Evolutionary conservation across 2,329 filamentous ascomycete genomes (phyloP).

Genomic region (Aspergillus persii): DNA sequence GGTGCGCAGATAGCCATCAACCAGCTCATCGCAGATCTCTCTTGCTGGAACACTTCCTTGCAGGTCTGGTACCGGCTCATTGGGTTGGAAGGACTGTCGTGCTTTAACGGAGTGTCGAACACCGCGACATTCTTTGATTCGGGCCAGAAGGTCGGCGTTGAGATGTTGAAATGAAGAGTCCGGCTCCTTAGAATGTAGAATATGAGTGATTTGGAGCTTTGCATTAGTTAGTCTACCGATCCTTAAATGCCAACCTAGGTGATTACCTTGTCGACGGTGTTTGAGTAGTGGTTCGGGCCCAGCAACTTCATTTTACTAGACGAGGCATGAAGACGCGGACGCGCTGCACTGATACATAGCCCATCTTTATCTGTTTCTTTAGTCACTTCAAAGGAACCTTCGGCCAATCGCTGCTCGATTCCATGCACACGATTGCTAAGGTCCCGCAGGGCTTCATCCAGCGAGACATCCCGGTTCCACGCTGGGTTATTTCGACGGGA

Average conservation of each 20-base stretch:
- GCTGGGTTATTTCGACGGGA: neutral
- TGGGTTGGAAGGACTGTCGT: conserved; percentile 13
- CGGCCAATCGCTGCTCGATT: conserved; percentile 7
- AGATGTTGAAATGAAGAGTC: conserved; percentile 9
- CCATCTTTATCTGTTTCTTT: neutral
- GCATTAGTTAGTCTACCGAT: neutral
- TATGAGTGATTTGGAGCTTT: conserved; percentile 11
- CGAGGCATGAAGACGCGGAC: conserved; percentile 7
- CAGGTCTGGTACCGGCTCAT: conserved; percentile 21
- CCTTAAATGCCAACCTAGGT: neutral
- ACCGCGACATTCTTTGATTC: conserved; percentile 15
- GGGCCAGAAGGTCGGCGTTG: conserved; percentile 13
- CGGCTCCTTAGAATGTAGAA: conserved; percentile 5
- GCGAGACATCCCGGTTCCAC: neutral
- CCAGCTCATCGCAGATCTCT: conserved; percentile 21
- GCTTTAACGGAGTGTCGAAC: conserved; percentile 23
- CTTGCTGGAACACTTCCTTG: conserved; percentile 18
- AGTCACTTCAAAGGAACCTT: neutral
- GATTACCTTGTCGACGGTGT: conserved; percentile 12
- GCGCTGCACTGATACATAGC: neutral
- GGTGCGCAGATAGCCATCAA: conserved; percentile 24
- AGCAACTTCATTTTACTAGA: conserved; percentile 15
- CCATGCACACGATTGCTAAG: conserved; percentile 4
- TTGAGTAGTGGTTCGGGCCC: conserved; percentile 13
- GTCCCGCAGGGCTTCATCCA: conserved; percentile 4